Evolutionary conservation across 805 yeast species (phyloP), one percentile per base, ranked within the genome.

Genomic region (Komagataella mondaviorum): DNA sequence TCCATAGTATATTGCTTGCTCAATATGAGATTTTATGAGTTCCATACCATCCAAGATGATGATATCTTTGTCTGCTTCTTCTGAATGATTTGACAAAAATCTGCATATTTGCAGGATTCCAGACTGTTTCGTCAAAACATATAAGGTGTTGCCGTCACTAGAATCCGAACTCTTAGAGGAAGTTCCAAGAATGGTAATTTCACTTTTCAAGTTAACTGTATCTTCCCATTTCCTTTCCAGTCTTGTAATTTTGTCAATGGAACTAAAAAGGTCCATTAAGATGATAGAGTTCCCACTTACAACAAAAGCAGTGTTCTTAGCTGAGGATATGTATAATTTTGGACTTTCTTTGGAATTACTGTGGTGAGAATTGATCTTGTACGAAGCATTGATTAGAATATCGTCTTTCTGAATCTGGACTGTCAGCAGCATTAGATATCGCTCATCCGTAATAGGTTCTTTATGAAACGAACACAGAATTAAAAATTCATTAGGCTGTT

Each of bases 1-100:
- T 2, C 79, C 74, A 55, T 78, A 85, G 58, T 82, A 84, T 1
- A 90, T 78, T 0, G 90, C 96, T 64, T 90, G 97, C 56, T 85
- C 93, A 20, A 91, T 77, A 57, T 83, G 90, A 0, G 88, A 77
- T 60, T 82, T 83, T 39, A 86, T 70, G 48, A 81, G 71, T 3
- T 53, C 46, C 46, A 20, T 44, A 44, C 23, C 46, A 17, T 44
- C 46, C 46, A 17, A 12, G 20, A 17, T n/a, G 20, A 12, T 44
- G 20, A 8, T 5, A 44, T 17, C 10, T 17, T n/a, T 39, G 14
- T 39, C 46, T 10, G 39, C 14, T 8, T 30, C 39, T 12, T 30
- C 39, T 30, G 39, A 30, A 30, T 10, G 39, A 30, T 30, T 2
- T 30, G 39, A 10, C 39, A 30, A 55, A 50, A 69, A 70, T 36